Evolutionary conservation across 345 rosid genomes (phyloP).

Genomic region (Syzygium aqueum): DNA sequence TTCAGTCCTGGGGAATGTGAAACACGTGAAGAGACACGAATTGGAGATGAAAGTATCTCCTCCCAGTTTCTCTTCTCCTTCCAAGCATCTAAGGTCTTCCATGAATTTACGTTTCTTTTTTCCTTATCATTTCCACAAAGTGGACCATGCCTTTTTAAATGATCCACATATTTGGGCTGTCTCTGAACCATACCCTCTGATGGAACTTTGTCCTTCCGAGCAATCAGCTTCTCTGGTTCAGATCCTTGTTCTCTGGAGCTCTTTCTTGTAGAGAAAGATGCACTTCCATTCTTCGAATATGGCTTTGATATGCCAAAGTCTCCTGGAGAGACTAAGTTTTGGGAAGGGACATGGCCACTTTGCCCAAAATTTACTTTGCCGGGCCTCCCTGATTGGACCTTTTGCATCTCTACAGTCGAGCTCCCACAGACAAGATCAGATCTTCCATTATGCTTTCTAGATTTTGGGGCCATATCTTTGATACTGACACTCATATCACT

Average conservation of each 20-base stretch:
- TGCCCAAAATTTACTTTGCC: conserved; percentile 19
- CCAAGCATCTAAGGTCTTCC: conserved; percentile 76
- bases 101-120: conserved; percentile 35
- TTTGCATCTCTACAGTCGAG: background rate
- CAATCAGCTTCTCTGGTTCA: conserved; percentile 29
- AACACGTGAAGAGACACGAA: conserved; percentile 44
- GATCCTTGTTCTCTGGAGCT: conserved; percentile 35
- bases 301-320: conserved; percentile 14
- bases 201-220: conserved; percentile 33
- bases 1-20: conserved; percentile 58
- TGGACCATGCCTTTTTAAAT: conserved; percentile 24
- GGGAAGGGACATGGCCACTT: conserved; percentile 15
- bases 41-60: conserved; percentile 63
- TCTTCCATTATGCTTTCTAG: conserved; percentile 17
- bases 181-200: conserved; percentile 25
- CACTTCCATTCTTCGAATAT: conserved; percentile 22
- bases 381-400: conserved; percentile 8
- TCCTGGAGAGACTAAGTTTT: conserved; percentile 14
- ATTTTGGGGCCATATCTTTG: conserved; percentile 13
- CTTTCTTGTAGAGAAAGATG: conserved; percentile 26
- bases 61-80: conserved; percentile 79
- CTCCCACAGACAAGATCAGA: conserved; percentile 12
- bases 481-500: conserved; percentile 8
- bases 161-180: conserved; percentile 28
- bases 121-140: conserved; percentile 42